A percentile compares a stretch with the other conserved stretches of the same genome.
These are phyloP conservation scores for Hypoxylon intermedium DNA, from an alignment of 495 filamentous ascomycete genomes.

Conservation along the genomic window DNA sequence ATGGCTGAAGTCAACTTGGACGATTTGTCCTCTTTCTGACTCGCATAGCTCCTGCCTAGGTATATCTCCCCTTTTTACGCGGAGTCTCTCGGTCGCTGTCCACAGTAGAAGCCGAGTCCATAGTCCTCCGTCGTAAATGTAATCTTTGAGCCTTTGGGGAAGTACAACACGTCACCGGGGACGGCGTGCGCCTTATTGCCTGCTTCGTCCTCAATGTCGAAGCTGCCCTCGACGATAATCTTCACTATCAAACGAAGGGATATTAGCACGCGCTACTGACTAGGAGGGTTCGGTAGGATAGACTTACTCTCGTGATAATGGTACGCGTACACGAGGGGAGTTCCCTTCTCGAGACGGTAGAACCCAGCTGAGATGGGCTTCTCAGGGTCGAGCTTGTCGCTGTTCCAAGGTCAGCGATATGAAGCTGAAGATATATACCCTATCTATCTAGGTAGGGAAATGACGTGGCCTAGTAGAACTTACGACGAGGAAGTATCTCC, in stretches of 20 bases:
- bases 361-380: constrained; percentile 73
- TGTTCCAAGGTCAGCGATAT: constrained; percentile 31
- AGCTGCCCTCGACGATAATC: constrained; percentile 79
- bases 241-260: constrained; percentile 48
- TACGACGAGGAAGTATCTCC: constrained; percentile 70
- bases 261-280: background rate
- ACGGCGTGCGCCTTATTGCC: constrained; percentile 71
- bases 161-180: constrained; percentile 77
- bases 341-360: constrained; percentile 77
- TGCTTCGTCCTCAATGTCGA: constrained; percentile 72
- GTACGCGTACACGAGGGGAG: constrained; percentile 75
- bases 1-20: too few relatives aligned
- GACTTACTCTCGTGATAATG: constrained; percentile 71
- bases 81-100: constrained; percentile 43
- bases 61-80: constrained; percentile 8
- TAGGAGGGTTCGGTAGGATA: constrained; percentile 34
- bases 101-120: constrained; percentile 72
- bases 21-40: too few relatives aligned
- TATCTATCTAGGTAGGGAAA: background rate
- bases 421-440: too few relatives aligned
- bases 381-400: constrained; percentile 63
- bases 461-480: constrained; percentile 4
- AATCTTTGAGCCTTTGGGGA: constrained; percentile 78
- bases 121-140: constrained; percentile 75
- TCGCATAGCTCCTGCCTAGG: too few relatives aligned